Evolutionary conservation across 2,329 filamentous ascomycete genomes (phyloP), one percentile per base, ranked within the genome.

Genomic region (Alternaria incomplexa): DNA sequence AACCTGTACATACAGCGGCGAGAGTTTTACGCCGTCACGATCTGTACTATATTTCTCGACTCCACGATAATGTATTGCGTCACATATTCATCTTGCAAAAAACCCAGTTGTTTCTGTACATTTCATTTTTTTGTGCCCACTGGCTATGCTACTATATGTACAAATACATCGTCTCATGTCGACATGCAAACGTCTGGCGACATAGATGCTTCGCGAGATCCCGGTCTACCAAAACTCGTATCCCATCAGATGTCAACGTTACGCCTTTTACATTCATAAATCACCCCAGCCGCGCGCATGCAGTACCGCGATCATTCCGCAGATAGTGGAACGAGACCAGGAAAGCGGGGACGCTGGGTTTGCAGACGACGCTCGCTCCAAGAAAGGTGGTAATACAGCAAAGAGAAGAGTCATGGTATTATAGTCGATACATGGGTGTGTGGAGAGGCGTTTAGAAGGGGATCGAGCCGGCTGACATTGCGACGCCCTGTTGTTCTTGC

Each of bases 351-450:
- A 36, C 48, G 69, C 76, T 65, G 59, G 61, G 61, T 59, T 55
- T 62, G 51, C 61, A 62, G 69, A 58, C 30, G 71, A 70, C 66
- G 68, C 72, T 73, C 72, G 68, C 62, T 68, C 61, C 70, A 73
- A 73, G 55, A 75, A 76, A 70, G 69, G 72, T 79, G 75, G 72
- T 79, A 79, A 79, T 80, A 80, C 78, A 80, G 72, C 68, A 68
- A 79, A 77, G 74, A 77, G 76, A 78, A 80, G 70, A 72, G 69
- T 71, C 76, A 74, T 73, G 70, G 66, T 69, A 77, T 76, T 77
- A 76, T 74, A 65, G 69, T 72, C 70, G 71, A 59, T 77, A 77
- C 70, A 73, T 64, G 61, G 66, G 63, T 67, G 56, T 62, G 54
- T 54, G 59, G 62, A 45, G 58, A 57, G 60, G 61, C 43, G 66